Conservation (phyloP, 2,329 filamentous ascomycete genomes). For the Trichoderma sp. region DNA sequence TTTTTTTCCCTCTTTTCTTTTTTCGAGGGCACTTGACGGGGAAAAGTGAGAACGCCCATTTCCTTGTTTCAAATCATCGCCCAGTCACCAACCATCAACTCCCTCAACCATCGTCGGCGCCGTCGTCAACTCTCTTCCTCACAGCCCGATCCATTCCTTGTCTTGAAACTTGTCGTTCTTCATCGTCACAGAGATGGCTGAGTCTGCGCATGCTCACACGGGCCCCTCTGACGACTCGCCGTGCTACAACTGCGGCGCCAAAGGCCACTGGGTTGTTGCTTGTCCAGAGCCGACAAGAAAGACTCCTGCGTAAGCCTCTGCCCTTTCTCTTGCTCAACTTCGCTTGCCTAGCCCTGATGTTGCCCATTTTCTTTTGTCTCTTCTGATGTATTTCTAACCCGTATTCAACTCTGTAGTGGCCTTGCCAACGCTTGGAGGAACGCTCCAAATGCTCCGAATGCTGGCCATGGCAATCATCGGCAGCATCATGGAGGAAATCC, state of each 20-base stretch:
- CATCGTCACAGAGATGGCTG: constrained; percentile 28
- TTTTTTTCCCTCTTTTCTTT: not conserved
- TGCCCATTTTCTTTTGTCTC: not conserved
- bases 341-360: not conserved
- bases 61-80: not conserved
- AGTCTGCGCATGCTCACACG: constrained; percentile 29
- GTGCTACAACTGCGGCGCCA: constrained; percentile 54
- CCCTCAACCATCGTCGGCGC: not conserved
- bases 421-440: constrained; percentile 37
- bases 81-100: constrained; percentile 1
- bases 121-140: not conserved
- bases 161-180: not conserved
- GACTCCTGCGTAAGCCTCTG: constrained; percentile 48
- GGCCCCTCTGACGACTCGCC: constrained; percentile 37
- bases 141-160: not conserved
- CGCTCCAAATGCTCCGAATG: constrained; percentile 28
- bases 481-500: constrained; percentile 29
- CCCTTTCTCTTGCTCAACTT: not conserved
- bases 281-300: constrained; percentile 50
- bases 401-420: constrained; percentile 30
- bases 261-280: constrained; percentile 51
- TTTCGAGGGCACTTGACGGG: not conserved
- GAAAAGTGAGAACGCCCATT: constrained; percentile 9
- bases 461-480: constrained; percentile 28
- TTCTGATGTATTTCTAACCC: not conserved